A percentile compares a stretch with the other conserved stretches of the same genome.
These are phyloP conservation scores for Penicillium coffeae DNA, from an alignment of 495 filamentous ascomycete species.

Conservation along the genomic window DNA sequence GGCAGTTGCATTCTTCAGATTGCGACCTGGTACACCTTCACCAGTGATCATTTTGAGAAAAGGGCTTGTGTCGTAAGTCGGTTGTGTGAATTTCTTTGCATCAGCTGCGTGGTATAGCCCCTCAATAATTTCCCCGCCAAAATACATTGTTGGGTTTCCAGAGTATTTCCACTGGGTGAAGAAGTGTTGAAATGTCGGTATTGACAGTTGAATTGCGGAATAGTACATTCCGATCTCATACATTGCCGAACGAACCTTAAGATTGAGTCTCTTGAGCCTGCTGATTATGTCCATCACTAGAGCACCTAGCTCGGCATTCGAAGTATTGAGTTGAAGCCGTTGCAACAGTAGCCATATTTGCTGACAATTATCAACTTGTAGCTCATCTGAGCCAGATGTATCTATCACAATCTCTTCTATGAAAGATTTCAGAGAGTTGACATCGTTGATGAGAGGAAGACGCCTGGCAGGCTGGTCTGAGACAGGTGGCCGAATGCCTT, in stretches of 20 bases:
- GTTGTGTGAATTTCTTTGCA: conserved; percentile 18
- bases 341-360: background rate
- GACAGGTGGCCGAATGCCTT: conserved; percentile 5
- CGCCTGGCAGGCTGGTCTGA: background rate
- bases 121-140: conserved; percentile 17
- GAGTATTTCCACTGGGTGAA: conserved; percentile 7
- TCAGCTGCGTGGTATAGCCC: conserved; percentile 17
- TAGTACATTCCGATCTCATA: conserved; percentile 24
- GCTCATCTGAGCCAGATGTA: background rate
- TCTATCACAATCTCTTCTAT: background rate
- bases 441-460: conserved; percentile 5
- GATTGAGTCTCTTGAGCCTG: conserved; percentile 19
- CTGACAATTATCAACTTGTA: background rate
- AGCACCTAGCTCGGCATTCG: background rate
- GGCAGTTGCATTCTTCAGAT: background rate
- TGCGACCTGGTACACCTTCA: conserved; percentile 7
- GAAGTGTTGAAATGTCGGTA: conserved; percentile 23
- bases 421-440: conserved; percentile 15
- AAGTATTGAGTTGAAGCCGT: background rate
- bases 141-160: background rate
- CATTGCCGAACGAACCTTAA: conserved; percentile 3
- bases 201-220: conserved; percentile 27
- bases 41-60: conserved; percentile 28
- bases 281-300: conserved; percentile 19
- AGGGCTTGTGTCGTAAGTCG: conserved; percentile 16